These are phyloP conservation scores for Starmera quercuum DNA, from an alignment of 805 yeast species.

Conservation along the genomic window DNA sequence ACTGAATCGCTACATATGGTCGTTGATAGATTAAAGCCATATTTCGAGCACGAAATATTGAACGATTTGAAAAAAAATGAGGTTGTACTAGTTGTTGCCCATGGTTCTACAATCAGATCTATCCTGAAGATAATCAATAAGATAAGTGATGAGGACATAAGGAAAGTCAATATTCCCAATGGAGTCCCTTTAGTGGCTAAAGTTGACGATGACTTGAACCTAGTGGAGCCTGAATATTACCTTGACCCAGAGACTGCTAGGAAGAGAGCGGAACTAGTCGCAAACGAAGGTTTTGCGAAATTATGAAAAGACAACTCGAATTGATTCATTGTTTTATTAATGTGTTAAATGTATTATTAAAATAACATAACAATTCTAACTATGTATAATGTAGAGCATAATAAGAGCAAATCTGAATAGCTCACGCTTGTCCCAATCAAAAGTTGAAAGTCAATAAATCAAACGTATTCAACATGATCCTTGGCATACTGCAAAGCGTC, in stretches of 20 bases:
- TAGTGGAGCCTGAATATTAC: conserved; percentile 51
- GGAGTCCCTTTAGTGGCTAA: conserved; percentile 74
- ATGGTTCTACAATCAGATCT: conserved; percentile 78
- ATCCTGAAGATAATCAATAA: conserved; percentile 60
- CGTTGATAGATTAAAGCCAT: conserved; percentile 56
- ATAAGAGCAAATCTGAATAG: too few species aligned
- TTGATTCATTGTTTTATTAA: not conserved
- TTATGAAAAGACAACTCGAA: not conserved
- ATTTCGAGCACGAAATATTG: conserved; percentile 42
- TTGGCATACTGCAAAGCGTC: conserved; percentile 69
- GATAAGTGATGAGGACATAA: conserved; percentile 61
- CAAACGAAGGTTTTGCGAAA: conserved; percentile 56
- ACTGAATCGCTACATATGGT: conserved; percentile 75
- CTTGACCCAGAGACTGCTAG: conserved; percentile 77
- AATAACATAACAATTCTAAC: too few species aligned
- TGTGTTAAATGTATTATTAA: too few species aligned
- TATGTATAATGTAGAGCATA: too few species aligned
- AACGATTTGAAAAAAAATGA: conserved; percentile 40
- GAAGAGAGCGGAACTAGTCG: conserved; percentile 72
- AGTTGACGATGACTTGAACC: conserved; percentile 43
- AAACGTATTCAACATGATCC: conserved; percentile 60
- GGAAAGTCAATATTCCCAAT: conserved; percentile 72
- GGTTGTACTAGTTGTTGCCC: conserved; percentile 65
- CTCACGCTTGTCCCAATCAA: too few species aligned
- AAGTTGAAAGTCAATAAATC: not conserved